phyloP scores from a whole-genome alignment of 768 basidiomycete genomes.

The Mycena rebaudengoi region DNA sequence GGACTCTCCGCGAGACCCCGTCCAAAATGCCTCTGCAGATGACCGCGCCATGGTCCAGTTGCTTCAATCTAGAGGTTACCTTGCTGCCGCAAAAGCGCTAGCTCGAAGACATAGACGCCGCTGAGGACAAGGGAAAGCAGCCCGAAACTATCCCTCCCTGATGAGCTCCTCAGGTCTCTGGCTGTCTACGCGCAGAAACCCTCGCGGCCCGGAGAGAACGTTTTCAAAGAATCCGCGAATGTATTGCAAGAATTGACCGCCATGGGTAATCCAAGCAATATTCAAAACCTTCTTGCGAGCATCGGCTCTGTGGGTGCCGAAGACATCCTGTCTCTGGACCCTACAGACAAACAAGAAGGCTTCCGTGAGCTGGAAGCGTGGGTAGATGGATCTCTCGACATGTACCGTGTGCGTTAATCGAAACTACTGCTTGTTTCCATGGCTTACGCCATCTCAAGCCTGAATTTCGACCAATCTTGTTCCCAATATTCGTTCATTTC shows the following conservation, averaged over 20 bases:
- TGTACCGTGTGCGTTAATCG: slow-evolving; percentile 75
- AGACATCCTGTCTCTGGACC: slow-evolving; percentile 82
- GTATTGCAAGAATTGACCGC: slow-evolving; percentile 74
- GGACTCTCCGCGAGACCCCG: slow-evolving; percentile 45
- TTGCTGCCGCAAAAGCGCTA: slow-evolving; percentile 58
- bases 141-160: slow-evolving; percentile 50
- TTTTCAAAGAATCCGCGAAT: slow-evolving; percentile 69
- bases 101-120: slow-evolving; percentile 50
- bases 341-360: slow-evolving; percentile 86
- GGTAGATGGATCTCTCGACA: slow-evolving; percentile 91
- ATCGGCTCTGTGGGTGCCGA: slow-evolving; percentile 84
- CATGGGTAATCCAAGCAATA: slow-evolving; percentile 74
- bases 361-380: slow-evolving; percentile 87
- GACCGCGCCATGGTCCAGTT: slow-evolving; percentile 59
- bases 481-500: slow-evolving; percentile 97
- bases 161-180: slow-evolving; percentile 64
- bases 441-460: slow-evolving; percentile 62
- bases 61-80: slow-evolving; percentile 57
- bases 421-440: neutral
- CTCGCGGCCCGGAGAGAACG: slow-evolving; percentile 72
- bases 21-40: slow-evolving; percentile 41
- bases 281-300: slow-evolving; percentile 80
- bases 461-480: slow-evolving; percentile 92
- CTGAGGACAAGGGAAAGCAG: slow-evolving; percentile 50
- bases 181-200: slow-evolving; percentile 78